Conservation (phyloP, 1,139 yeast species). For the Taiozyma sp. region DNA sequence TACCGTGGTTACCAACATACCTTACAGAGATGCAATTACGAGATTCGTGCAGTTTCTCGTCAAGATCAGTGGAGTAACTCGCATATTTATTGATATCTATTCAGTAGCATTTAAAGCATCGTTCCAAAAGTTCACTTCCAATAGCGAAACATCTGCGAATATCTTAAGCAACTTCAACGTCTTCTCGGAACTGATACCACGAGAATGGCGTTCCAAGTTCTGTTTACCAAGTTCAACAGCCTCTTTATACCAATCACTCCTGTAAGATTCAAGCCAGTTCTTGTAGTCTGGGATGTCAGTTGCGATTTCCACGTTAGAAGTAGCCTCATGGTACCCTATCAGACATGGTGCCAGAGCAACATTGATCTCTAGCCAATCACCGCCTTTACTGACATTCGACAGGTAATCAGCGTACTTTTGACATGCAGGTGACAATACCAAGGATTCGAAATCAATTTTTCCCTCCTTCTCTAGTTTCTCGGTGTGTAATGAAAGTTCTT, state of each 20-base stretch:
- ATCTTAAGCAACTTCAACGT: constrained; percentile 52
- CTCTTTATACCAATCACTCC: constrained; percentile 47
- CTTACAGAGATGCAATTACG: not conserved
- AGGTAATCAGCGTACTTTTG: constrained; percentile 53
- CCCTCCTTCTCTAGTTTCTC: constrained; percentile 45
- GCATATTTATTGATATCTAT: not conserved
- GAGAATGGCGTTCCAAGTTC: constrained; percentile 41
- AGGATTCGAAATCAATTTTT: constrained; percentile 39
- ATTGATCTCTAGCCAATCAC: constrained; percentile 61
- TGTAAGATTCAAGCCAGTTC: constrained; percentile 61
- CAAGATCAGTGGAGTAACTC: not conserved
- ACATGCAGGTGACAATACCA: constrained; percentile 49
- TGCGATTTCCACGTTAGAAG: constrained; percentile 19
- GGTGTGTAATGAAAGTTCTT: constrained; percentile 55
- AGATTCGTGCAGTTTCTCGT: not conserved
- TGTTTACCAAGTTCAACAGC: constrained; percentile 48
- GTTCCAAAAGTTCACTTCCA: constrained; percentile 68
- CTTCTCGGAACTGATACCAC: constrained; percentile 31
- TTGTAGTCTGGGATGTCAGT: constrained; percentile 34
- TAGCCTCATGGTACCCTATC: constrained; percentile 60
- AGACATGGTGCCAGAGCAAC: constrained; percentile 75
- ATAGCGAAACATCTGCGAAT: constrained; percentile 51
- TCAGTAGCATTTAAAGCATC: constrained; percentile 23
- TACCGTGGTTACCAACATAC: not conserved
- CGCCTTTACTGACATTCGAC: constrained; percentile 43